Conservation (phyloP, 208 protist species). For the Tritrichomonas musculus region DNA sequence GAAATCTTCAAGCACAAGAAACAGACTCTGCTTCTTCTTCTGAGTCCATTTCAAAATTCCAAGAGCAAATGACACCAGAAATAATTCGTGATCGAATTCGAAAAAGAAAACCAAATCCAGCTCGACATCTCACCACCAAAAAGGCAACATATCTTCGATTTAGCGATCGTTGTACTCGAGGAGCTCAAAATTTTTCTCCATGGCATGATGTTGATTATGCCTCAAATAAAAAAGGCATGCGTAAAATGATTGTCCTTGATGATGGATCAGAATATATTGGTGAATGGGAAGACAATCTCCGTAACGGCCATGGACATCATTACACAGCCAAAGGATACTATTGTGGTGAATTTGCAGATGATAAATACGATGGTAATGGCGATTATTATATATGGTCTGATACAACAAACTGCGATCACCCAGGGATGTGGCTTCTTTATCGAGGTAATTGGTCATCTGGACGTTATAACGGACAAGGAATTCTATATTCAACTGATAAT, state of each 20-base stretch:
- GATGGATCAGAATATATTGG: not conserved
- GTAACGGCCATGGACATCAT: not conserved
- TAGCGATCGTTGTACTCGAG: not conserved
- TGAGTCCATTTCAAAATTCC: no score
- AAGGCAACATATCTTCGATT: not conserved
- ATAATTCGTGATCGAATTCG: not conserved
- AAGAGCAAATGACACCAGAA: not conserved
- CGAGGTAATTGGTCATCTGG: not conserved
- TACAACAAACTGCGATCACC: slow-evolving; percentile 6
- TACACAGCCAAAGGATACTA: not conserved
- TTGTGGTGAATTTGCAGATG: slow-evolving; percentile 13
- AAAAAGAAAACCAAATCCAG: slow-evolving; percentile 15
- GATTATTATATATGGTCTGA: slow-evolving; percentile 24
- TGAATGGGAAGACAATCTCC: not conserved
- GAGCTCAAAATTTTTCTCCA: not conserved
- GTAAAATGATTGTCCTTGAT: slow-evolving; percentile 11
- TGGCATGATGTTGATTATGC: not conserved
- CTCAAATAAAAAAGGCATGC: not conserved
- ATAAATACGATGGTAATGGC: not conserved
- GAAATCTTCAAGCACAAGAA: no score
- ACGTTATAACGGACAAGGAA: not conserved
- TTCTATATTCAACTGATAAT: not conserved
- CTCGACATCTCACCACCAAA: not conserved
- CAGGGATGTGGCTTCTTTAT: not conserved
- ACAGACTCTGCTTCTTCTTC: no score